Evolutionary conservation across 2,329 filamentous ascomycete genomes (phyloP), one percentile per base, ranked within the genome.

Genomic region (Fusarium albidum): DNA sequence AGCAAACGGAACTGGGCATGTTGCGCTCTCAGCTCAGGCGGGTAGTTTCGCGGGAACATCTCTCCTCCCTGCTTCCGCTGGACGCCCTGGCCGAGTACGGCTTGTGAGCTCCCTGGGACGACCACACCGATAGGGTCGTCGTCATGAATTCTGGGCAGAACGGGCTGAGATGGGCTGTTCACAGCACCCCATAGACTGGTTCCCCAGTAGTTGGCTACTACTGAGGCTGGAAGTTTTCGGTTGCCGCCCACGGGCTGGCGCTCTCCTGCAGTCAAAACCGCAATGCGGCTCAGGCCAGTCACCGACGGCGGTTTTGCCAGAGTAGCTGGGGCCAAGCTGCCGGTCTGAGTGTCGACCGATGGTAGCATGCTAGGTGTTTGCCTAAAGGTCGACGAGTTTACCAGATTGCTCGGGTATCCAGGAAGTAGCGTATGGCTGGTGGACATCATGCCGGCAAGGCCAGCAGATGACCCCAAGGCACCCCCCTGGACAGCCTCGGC

Each of bases 141-240:
- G 8, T 75, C 72, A 26, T 73, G 69, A 18, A 64, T 63, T 18
- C 70, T 61, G 5, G 72, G 70, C 13, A 74, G 53, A 9, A 70
- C 62, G 5, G 69, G 71, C 21, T 71, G 66, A 15, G 61, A 49
- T 4, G 65, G 66, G n/a, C 57, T 47, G 29, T 71, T 65, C 29
- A 68, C 57, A 12, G 65, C 56, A 7, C 70, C 74, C 91, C 92
- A 96, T 39, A 92, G 88, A 50, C 86, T 89, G 67, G 88, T 96
- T 42, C 94, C 94, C 94, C 94, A 98, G 49, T 96, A 83, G 70
- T 98, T 98, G 27, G 93, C 93, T 78, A 96, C 85, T 56, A 97
- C 86, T 12, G 91, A 92, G 42, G 90, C 90, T 1, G 93, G 91
- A 74, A 96, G 85, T 17, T 84, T 84, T 34, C 89, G 85, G n/a